Evolutionary conservation across 306 rosid genomes (phyloP).

Genomic region (Carpinus fangiana): DNA sequence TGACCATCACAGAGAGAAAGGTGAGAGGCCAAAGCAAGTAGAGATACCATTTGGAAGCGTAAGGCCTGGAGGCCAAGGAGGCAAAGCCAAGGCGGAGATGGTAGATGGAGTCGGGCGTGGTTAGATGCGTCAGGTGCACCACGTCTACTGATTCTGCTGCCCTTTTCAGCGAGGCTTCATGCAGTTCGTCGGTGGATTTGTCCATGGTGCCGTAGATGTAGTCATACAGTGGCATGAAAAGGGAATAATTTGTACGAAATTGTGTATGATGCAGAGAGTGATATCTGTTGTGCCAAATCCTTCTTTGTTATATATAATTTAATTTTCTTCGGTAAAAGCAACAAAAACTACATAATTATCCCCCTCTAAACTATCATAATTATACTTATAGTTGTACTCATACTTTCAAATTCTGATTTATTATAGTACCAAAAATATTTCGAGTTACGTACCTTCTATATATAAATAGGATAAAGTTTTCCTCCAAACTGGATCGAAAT

Average conservation of each 20-base stretch:
- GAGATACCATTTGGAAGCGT: slow-evolving; percentile 31
- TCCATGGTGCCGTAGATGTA: slow-evolving; percentile 37
- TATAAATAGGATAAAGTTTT: too few relatives aligned
- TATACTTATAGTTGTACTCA: too few relatives aligned
- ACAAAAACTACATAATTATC: too few relatives aligned
- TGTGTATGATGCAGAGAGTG: slow-evolving; percentile 55
- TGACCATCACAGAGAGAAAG: slow-evolving; percentile 24
- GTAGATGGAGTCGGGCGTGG: slow-evolving; percentile 40
- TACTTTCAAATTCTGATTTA: too few relatives aligned
- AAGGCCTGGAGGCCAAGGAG: slow-evolving; percentile 36
- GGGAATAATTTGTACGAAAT: slow-evolving; percentile 43
- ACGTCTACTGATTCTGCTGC: slow-evolving; percentile 35
- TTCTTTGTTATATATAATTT: too few relatives aligned
- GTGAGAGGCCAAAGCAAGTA: slow-evolving; percentile 46
- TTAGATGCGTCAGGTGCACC: slow-evolving; percentile 39
- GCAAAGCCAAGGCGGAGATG: slow-evolving; percentile 40
- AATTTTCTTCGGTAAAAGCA: too few relatives aligned
- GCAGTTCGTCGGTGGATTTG: slow-evolving; percentile 20
- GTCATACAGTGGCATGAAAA: slow-evolving; percentile 47
- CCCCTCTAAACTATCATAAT: too few relatives aligned
- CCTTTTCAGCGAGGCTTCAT: slow-evolving; percentile 25
- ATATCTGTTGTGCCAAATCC: slow-evolving; percentile 14
- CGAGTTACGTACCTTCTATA: too few relatives aligned
- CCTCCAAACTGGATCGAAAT: too few relatives aligned
- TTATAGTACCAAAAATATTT: too few relatives aligned